These are phyloP conservation scores for Saururus chinensis DNA, from an alignment of 164 flowering plant species.

Conservation along the genomic window DNA sequence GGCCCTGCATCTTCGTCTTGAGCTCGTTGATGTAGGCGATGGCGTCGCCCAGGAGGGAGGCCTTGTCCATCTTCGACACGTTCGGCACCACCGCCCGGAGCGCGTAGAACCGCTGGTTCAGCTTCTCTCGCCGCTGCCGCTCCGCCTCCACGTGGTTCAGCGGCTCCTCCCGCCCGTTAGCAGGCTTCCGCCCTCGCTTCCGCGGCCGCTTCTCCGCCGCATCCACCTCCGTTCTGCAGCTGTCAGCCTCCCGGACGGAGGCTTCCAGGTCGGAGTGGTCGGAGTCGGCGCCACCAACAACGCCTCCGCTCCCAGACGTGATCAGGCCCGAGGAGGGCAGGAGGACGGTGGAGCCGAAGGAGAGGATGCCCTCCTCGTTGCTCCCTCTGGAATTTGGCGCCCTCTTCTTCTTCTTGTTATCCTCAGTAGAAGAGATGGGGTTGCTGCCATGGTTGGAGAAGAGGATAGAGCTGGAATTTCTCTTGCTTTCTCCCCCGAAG, in stretches of 20 bases:
- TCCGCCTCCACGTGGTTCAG: conserved; percentile 96
- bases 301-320: conserved; percentile 18
- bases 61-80: conserved; percentile 97
- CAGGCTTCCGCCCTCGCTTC: conserved; percentile 88
- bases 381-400: conserved; percentile 42
- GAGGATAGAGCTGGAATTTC: conserved; percentile 18
- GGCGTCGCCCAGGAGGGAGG: conserved; percentile 87
- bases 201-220: conserved; percentile 66
- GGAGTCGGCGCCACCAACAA: conserved; percentile 31
- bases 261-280: conserved; percentile 89
- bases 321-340: conserved; percentile 36
- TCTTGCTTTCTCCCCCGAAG: conserved; percentile 72
- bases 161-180: conserved; percentile 91
- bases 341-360: conserved; percentile 58
- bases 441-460: conserved; percentile 21
- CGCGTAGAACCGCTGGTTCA: conserved; percentile 89
- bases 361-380: conserved; percentile 69
- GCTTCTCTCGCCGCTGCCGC: conserved; percentile 89
- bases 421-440: conserved; percentile 1
- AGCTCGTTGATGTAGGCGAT: conserved; percentile 78
- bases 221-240: conserved; percentile 25
- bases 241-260: conserved; percentile 61
- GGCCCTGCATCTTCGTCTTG: conserved; percentile 33
- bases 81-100: conserved; percentile 91
- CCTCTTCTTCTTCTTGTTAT: conserved; percentile 38